Evolutionary conservation across 176 grass and related monocot species (phyloP).

Genomic region (Alopecurus myosuroides): DNA sequence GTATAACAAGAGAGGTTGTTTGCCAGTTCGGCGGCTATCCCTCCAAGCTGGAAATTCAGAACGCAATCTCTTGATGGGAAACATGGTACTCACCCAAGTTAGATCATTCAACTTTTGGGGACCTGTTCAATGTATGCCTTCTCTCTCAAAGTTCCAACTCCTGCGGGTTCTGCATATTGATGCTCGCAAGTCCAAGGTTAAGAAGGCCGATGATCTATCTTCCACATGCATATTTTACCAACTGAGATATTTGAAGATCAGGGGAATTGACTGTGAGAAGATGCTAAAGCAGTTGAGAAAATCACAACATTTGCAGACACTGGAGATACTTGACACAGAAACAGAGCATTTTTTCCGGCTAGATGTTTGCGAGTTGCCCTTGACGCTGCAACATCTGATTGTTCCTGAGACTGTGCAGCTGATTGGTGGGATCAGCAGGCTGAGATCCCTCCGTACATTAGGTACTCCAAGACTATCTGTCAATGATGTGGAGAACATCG

Average conservation of each 20-base stretch:
- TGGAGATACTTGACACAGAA: not conserved
- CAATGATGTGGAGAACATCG: not conserved
- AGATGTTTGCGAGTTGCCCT: not conserved
- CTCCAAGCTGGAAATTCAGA: not conserved
- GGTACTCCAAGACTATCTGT: not conserved
- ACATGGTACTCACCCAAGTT: not conserved
- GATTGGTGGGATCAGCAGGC: not conserved
- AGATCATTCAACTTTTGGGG: conserved; percentile 10
- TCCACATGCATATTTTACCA: not conserved
- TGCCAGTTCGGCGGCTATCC: not conserved
- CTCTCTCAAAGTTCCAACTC: not conserved
- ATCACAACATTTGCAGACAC: not conserved
- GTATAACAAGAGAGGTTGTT: not conserved
- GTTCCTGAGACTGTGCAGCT: accelerated
- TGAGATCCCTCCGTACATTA: not conserved
- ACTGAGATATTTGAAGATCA: conserved; percentile 3
- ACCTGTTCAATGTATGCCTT: not conserved
- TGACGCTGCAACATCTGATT: not conserved
- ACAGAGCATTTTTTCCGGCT: not conserved
- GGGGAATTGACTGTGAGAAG: not conserved
- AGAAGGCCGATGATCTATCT: not conserved
- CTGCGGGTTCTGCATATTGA: not conserved
- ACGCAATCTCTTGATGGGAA: accelerated
- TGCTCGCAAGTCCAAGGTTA: not conserved
- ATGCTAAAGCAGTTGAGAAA: not conserved